Base-by-base conservation (phyloP, 495 filamentous ascomycete genomes). In the Evernia prunastri region DNA sequence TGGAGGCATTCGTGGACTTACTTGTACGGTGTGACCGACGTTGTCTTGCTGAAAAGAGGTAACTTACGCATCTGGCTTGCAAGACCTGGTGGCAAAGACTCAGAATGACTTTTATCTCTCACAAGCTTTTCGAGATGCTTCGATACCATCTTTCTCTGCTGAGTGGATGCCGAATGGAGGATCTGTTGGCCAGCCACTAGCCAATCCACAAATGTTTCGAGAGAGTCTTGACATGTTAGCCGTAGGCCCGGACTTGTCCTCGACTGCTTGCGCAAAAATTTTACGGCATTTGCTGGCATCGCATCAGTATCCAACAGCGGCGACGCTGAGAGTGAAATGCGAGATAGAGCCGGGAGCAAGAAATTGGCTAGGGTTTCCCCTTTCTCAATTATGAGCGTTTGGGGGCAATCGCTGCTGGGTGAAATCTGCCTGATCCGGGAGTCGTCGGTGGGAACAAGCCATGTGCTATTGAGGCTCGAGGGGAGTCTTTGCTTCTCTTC, bases 31-130 rank as follows among this genome's bases (percentile, higher is more conserved):
- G 49, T 18, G 0, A 6, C 9, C 13, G 60, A 63, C 23, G 31
- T 20, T 7, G 25, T 56, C 56, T 61, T 63, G 25, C 27, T 69
- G 10, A 51, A 69, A 13, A 69, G 37, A n/a, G 67, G 67, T 35
- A 68, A 25, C 36, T 59, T 49, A 36, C 25, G 45, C 37, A 68
- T 49, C 23, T 37, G 37, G 53, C 45, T 53, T 13, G n/a, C 40
- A n/a, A 33, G 40, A 9, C 23, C 8, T 4, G 25, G 20, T 40
- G 27, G 9, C 1, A 49, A 4, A 10, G 9, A 9, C 12, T 6
- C 31, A 8, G 9, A 9, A 56, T 5, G 5, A 9, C 8, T 40
- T 36, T 53, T 18, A 15, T 35, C 5, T 7, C 33, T 37, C 17
- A 60, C 9, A 0, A 66, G 58, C 12, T 23, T 43, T n/a, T 49